Evolutionary conservation across 75 land plant species (phyloP).

Genomic region (Pinus taeda): DNA sequence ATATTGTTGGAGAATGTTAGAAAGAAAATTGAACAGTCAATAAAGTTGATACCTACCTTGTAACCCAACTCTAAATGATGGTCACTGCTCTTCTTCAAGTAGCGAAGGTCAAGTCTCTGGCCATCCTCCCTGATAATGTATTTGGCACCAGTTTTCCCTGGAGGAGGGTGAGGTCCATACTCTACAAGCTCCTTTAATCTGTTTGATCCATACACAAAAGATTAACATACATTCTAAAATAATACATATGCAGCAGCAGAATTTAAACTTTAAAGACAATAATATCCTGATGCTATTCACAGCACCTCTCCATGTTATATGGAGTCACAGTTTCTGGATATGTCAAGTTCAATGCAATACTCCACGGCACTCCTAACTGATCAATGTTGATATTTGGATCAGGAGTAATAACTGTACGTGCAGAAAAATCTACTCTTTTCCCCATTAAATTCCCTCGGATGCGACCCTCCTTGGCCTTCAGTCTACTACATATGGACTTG

Average conservation of each 20-base stretch:
- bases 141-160: constrained; percentile 95
- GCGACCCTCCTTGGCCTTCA: constrained; percentile 98
- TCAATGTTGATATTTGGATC: constrained; percentile 99
- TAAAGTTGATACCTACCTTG: constrained; percentile 10
- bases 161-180: constrained; percentile 98
- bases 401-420: constrained; percentile 96
- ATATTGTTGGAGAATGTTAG: too few species aligned
- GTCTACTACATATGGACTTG: constrained; percentile 93
- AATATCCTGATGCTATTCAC: constrained; percentile 15
- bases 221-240: not conserved
- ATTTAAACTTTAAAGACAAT: not conserved
- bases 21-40: too few species aligned
- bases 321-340: constrained; percentile 99
- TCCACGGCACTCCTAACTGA: constrained; percentile 98
- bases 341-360: constrained; percentile 92
- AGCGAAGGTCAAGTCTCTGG: constrained; percentile 90
- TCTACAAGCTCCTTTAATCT: constrained; percentile 97
- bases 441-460: constrained; percentile 99
- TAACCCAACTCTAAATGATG: constrained; percentile 96
- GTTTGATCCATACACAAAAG: not conserved
- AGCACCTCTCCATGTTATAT: constrained; percentile 88
- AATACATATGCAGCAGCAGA: not conserved
- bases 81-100: constrained; percentile 80
- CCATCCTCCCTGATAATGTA: constrained; percentile 98
- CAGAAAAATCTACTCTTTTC: constrained; percentile 98